Percentiles rank a stretch among this genome's conserved stretches.
These are phyloP conservation scores for Hordeum marinum DNA, from an alignment of 176 grass and related monocot genomes.

Conservation along the genomic window DNA sequence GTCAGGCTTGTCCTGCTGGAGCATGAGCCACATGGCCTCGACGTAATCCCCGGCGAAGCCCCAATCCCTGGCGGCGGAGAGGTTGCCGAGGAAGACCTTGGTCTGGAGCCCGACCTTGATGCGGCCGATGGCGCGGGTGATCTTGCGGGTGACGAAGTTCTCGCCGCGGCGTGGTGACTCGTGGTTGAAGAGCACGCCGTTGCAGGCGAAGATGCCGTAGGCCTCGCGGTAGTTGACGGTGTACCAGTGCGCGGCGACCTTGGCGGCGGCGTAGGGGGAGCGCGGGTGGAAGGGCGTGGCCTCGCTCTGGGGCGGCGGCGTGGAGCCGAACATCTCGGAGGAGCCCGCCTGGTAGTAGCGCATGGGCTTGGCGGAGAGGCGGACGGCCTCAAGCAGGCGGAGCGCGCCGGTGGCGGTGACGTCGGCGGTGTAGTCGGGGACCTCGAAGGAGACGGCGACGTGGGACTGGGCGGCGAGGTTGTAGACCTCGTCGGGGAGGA, in stretches of 20 bases:
- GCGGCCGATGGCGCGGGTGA: slow-evolving; percentile 86
- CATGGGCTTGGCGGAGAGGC: slow-evolving; percentile 45
- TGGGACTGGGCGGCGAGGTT: slow-evolving; percentile 97
- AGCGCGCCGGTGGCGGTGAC: slow-evolving; percentile 82
- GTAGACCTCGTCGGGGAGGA: slow-evolving; percentile 98
- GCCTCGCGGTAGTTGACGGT: slow-evolving; percentile 99
- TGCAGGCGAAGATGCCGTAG: slow-evolving; percentile 86
- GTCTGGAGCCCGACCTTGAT: slow-evolving; percentile 94
- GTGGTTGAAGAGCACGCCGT: slow-evolving; percentile 99
- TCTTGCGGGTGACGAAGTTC: slow-evolving; percentile 99
- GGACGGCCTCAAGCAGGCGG: slow-evolving; percentile 93
- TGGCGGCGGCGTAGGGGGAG: slow-evolving; percentile 84
- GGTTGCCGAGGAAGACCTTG: slow-evolving; percentile 93
- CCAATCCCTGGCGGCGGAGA: slow-evolving; percentile 87
- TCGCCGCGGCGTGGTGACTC: slow-evolving; percentile 92
- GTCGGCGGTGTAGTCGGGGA: slow-evolving; percentile 95
- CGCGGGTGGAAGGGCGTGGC: slow-evolving; percentile 77
- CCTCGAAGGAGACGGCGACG: slow-evolving; percentile 92
- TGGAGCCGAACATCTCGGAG: slow-evolving; percentile 98
- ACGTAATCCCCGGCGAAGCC: slow-evolving; percentile 96
- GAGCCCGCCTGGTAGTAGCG: slow-evolving; percentile 97
- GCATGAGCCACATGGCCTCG: slow-evolving; percentile 98
- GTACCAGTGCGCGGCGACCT: slow-evolving; percentile 99
- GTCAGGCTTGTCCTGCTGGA: slow-evolving; percentile 80
- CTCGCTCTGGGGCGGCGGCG: slow-evolving; percentile 88